Conservation (phyloP, 192 early-diverging fungal genomes). For the Entomortierella parvispora region DNA sequence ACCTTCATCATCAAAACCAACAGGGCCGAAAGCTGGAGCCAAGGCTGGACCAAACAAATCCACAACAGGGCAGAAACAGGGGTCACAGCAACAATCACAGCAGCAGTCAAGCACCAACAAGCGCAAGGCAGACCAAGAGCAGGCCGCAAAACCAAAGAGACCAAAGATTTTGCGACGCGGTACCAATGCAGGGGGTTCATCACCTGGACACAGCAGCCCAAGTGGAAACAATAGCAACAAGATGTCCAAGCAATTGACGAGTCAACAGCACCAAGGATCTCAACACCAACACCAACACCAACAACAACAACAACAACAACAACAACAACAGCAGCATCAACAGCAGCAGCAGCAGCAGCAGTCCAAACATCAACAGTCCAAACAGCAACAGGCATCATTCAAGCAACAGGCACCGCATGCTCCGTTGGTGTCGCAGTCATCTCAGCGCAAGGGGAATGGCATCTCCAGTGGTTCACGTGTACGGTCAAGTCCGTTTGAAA, state of each 20-base stretch:
- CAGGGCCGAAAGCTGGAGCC: constrained; percentile 1
- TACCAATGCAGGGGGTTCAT: constrained; percentile 4
- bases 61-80: constrained; percentile 7
- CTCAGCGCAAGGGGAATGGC: constrained; percentile 4
- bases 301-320: neutral
- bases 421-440: neutral
- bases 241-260: neutral
- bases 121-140: constrained; percentile 35
- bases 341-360: neutral
- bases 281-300: too few relatives aligned
- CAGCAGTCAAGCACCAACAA: constrained; percentile 18
- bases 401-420: neutral
- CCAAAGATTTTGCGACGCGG: constrained; percentile 37
- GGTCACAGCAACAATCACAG: constrained; percentile 11
- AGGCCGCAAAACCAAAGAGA: constrained; percentile 17
- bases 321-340: neutral
- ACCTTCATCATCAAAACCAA: neutral
- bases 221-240: neutral
- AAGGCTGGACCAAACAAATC: neutral
- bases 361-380: too few relatives aligned
- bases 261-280: neutral
- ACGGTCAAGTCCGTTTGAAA: constrained; percentile 4
- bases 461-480: neutral
- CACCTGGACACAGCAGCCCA: constrained; percentile 24
- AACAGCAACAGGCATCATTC: neutral